Conservation (phyloP, 768 basidiomycete genomes). For the Clavaria fumosa region DNA sequence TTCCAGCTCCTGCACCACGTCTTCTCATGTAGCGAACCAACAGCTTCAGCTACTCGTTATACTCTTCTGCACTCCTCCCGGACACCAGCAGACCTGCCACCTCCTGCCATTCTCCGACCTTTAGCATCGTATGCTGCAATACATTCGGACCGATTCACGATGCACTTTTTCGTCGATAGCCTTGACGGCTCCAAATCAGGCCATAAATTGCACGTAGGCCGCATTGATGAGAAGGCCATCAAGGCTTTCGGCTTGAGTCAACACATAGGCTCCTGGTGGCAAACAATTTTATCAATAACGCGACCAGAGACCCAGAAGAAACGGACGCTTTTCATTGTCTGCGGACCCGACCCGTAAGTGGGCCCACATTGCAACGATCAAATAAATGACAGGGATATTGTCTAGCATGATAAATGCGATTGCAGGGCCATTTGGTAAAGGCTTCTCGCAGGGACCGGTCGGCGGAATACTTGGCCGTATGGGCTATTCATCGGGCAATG, state of each 20-base stretch:
- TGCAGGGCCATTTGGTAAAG: conserved; percentile 62
- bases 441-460: conserved; percentile 58
- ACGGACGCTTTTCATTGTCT: conserved; percentile 46
- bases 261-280: conserved; percentile 21
- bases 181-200: conserved; percentile 12
- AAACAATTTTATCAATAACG: conserved; percentile 15
- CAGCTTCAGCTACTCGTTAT: conserved; percentile 33
- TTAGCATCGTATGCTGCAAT: conserved; percentile 31
- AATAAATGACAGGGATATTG: conserved; percentile 3
- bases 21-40: conserved; percentile 22
- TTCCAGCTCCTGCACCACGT: conserved; percentile 53
- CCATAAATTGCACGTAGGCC: conserved; percentile 27
- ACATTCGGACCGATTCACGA: conserved; percentile 38
- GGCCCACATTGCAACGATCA: conserved; percentile 3
- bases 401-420: conserved; percentile 60
- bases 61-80: conserved; percentile 62
- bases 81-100: conserved; percentile 49
- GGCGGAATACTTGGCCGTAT: conserved; percentile 51
- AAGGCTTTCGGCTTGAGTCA: conserved; percentile 23
- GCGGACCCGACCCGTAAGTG: conserved; percentile 71
- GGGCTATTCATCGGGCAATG: conserved; percentile 45
- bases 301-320: conserved; percentile 6
- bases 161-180: conserved; percentile 54
- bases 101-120: conserved; percentile 40
- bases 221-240: conserved; percentile 37